A percentile compares a stretch with the other conserved stretches of the same genome.
Evolutionary conservation across 768 basidiomycete genomes (phyloP).

Genomic region (Cantharellus cinnabarinus): DNA sequence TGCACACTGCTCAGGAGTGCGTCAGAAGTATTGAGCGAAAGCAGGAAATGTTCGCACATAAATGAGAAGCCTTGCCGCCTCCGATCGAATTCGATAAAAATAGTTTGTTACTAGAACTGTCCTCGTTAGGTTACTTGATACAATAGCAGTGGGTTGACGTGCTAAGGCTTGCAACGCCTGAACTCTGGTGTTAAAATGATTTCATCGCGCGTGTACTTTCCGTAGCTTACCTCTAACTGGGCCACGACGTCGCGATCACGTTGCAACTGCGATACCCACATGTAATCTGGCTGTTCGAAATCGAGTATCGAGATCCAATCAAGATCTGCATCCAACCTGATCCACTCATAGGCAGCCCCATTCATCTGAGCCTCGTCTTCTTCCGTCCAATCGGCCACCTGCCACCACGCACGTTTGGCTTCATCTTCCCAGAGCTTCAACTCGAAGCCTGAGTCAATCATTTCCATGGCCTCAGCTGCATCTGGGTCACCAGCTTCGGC

Average conservation of each 20-base stretch:
- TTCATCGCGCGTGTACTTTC: constrained; percentile 1
- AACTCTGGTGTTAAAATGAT: not conserved
- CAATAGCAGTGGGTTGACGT: constrained; percentile 61
- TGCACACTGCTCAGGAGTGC: constrained; percentile 40
- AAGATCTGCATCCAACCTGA: constrained; percentile 94
- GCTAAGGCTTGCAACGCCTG: constrained; percentile 83
- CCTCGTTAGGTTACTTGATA: constrained; percentile 80
- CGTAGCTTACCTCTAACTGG: constrained; percentile 68
- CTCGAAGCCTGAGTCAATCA: constrained; percentile 87
- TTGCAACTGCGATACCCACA: constrained; percentile 95
- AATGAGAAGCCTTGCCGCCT: constrained; percentile 73
- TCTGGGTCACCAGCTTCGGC: constrained; percentile 84
- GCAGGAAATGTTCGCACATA: constrained; percentile 20
- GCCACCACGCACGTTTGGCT: constrained; percentile 81
- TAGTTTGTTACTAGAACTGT: constrained; percentile 89
- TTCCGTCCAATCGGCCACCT: constrained; percentile 93
- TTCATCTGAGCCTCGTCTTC: constrained; percentile 88
- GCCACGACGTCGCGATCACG: constrained; percentile 92
- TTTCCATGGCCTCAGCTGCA: constrained; percentile 81
- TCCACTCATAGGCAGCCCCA: constrained; percentile 97
- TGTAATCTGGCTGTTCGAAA: constrained; percentile 92
- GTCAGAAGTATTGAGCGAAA: constrained; percentile 4
- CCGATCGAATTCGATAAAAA: constrained; percentile 87
- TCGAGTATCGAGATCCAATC: constrained; percentile 92
- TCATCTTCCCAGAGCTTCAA: constrained; percentile 94